Evolutionary conservation across 768 basidiomycete species (phyloP).

Genomic region (Auriculariales sp.): DNA sequence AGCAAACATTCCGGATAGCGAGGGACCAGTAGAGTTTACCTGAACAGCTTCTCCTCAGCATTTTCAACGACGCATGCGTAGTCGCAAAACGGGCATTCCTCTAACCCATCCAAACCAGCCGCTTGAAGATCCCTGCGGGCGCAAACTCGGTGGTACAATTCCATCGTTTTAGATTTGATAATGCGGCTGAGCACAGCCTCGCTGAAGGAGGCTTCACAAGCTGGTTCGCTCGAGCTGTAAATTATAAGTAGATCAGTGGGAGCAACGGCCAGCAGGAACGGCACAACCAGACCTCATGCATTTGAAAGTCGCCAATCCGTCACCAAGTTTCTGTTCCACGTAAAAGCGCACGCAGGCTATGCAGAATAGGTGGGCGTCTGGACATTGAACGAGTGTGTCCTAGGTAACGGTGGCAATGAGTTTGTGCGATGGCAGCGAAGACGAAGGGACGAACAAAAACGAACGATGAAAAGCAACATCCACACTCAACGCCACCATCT

Average conservation of each 20-base stretch:
- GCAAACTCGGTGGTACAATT: conserved; percentile 54
- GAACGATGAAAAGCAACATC: conserved; percentile 69
- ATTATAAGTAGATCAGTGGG: too few relatives aligned
- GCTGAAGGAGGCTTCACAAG: conserved; percentile 46
- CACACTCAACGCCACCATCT: conserved; percentile 64
- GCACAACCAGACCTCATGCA: conserved; percentile 69
- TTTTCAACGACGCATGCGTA: conserved; percentile 72
- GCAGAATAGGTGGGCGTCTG: conserved; percentile 84
- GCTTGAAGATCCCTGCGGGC: conserved; percentile 68
- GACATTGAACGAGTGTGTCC: conserved; percentile 80
- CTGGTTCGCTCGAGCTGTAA: neutral
- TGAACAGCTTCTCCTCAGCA: conserved; percentile 45
- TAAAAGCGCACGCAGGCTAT: conserved; percentile 52
- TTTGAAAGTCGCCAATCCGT: conserved; percentile 34
- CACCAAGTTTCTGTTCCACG: conserved; percentile 41
- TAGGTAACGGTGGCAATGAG: conserved; percentile 16
- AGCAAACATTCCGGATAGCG: conserved; percentile 15
- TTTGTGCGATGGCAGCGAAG: neutral
- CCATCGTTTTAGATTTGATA: conserved; percentile 49
- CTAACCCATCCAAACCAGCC: conserved; percentile 65
- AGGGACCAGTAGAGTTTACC: conserved; percentile 18
- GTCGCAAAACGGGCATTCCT: conserved; percentile 86
- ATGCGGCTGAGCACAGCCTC: conserved; percentile 54
- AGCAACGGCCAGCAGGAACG: conserved; percentile 58
- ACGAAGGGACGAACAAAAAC: conserved; percentile 40